Evolutionary conservation across 805 yeast genomes (phyloP), one percentile per base, ranked within the genome.

Genomic region (Barnettozyma sp.): DNA sequence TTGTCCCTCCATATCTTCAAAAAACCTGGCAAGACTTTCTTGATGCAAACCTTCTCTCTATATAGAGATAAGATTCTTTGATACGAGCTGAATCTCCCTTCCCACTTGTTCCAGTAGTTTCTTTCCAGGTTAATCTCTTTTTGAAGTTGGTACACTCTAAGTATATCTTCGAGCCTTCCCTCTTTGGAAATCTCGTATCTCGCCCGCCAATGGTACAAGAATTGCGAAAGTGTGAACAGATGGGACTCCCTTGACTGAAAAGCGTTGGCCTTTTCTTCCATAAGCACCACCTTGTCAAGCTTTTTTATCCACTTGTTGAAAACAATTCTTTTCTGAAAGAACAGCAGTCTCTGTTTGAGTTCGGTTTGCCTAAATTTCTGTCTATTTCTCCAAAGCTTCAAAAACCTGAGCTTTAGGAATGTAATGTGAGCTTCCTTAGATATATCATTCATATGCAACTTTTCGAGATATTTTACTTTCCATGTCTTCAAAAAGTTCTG

Each of bases 341-440:
- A 13, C 13, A 37, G 41, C 14, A 49, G 41, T 20, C 33, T 40
- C 1, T 22, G 13, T 9, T 35, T 22, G 7, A 37, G n/a, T 14
- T 29, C 36, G 7, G 12, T 9, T 19, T 17, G 15, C 14, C 21
- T 33, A 7, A 33, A 19, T 13, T 13, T 25, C 7, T 9, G 27
- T 5, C 20, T 17, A n/a, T 16, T 12, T 10, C 28, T 42, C 54
- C 55, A 50, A 14, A 36, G 39, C 11, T 45, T 47, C 25, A 52
- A 35, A 33, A 26, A 47, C 2, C 46, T 39, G n/a, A 43, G 30
- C 24, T 43, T 44, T 8, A 49, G 37, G 26, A 39, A 52, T 2
- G 44, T 26, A 12, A 37, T 33, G 20, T 34, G 37, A 1, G 54
- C 49, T 11, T 35, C 33, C 3, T 27, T 17, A 23, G 45, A 32